Base-by-base conservation (phyloP, 2,329 filamentous ascomycete species). In the Fusarium neocosmosporiellum region DNA sequence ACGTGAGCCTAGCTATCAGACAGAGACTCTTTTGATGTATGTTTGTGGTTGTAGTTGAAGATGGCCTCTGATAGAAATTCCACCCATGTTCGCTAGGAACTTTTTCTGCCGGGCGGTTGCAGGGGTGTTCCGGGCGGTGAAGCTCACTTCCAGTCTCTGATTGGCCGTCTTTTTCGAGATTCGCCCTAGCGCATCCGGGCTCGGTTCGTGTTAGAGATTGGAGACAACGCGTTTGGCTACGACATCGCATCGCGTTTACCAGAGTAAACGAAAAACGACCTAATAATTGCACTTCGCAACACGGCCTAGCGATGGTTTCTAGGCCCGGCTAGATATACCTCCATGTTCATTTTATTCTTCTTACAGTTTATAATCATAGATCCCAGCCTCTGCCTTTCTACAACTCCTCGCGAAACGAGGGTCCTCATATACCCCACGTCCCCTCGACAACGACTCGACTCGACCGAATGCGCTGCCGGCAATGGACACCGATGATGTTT, bases 51-150 rank as follows among this genome's bases (percentile, higher is more conserved):
- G 61, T 43, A 36, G 41, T 57, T 27, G n/a, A 41, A 34, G 46
- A 55, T 33, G 22, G 58, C 39, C 48, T 59, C 29, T 29, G 10
- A 31, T 58, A 24, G 65, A 75, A 67, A 65, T 72, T 73, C 69
- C 43, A n/a, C n/a, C n/a, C 29, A 34, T 41, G 62, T 20, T 59
- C 67, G 37, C 55, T 65, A 59, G n/a, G 41, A 70, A 72, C 71
- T 75, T 76, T 80, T 80, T 79, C 72, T 77, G 75, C 79, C 78
- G 41, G 7, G 11, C 31, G n/a, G 48, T 31, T 65, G 63, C 70
- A 73, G 63, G 65, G 64, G 29, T 18, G 16, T 29, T 8, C n/a
- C 50, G 34, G 71, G 78, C 75, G 74, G 73, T 78, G 74, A 78
- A 34, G n/a, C 34, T 24, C 33, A 14, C 16, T 41, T 13, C 2